These are phyloP conservation scores for Trypanosoma platydactyli DNA, from an alignment of 208 protist species.

Conservation along the genomic window DNA sequence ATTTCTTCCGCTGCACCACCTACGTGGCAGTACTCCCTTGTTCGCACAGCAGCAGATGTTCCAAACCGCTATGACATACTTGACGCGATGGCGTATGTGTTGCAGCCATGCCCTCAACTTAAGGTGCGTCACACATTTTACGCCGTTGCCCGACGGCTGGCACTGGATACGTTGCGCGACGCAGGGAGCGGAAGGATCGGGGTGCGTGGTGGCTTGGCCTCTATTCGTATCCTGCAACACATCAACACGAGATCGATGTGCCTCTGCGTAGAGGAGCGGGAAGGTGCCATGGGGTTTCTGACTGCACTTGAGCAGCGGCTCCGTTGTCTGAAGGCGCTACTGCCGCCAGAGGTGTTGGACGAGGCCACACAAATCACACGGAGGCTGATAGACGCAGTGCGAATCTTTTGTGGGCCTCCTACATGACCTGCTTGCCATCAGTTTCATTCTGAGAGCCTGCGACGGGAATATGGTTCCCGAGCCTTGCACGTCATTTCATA, in stretches of 20 bases:
- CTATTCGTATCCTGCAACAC: slow-evolving; percentile 25
- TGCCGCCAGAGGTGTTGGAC: slow-evolving; percentile 11
- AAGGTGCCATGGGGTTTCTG: background rate
- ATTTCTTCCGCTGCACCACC: background rate
- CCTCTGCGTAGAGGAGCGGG: slow-evolving; percentile 17
- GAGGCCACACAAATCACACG: slow-evolving; percentile 10
- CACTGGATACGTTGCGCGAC: slow-evolving; percentile 11
- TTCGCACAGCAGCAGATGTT: slow-evolving; percentile 22
- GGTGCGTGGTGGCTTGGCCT: slow-evolving; percentile 11
- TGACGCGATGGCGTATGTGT: slow-evolving; percentile 21
- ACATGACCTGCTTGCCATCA: no score
- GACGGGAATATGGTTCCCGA: no score
- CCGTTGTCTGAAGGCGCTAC: background rate
- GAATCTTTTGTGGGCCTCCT: slow-evolving; percentile 12
- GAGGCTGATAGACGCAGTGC: slow-evolving; percentile 1
- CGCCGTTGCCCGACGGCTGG: slow-evolving; percentile 24
- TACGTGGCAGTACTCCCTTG: slow-evolving; percentile 19
- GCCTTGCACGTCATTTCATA: no score
- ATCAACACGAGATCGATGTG: slow-evolving; percentile 18
- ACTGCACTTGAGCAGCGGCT: background rate
- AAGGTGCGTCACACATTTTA: slow-evolving; percentile 19
- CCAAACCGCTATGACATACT: slow-evolving; percentile 29
- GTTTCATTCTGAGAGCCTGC: no score
- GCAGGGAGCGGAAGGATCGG: slow-evolving; percentile 19
- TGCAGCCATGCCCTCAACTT: slow-evolving; percentile 14